Evolutionary conservation across 148 eudicot species (phyloP), one percentile per base, ranked within the genome.

Genomic region (Rheum nobile): DNA sequence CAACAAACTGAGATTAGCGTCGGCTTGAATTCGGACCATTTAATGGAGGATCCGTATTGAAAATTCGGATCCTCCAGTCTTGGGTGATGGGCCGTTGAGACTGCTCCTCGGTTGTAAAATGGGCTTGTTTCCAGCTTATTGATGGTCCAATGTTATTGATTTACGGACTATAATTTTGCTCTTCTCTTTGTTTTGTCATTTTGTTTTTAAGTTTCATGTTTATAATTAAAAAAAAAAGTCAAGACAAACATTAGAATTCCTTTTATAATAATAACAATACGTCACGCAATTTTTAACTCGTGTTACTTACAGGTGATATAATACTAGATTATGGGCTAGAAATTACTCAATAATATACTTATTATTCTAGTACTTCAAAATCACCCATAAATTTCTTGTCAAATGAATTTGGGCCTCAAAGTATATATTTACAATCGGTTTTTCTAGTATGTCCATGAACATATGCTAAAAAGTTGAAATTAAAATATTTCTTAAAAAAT

Each of bases 1-100:
- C 39, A 29, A 32, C 70, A 34, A 65, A 17, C 39, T 32, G 70
- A 65, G 70, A 65, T 65, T 34, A 21, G 41, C 39, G 10, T 32
- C 21, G 19, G 70, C 70, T 29, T 32, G 70, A 32, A 32, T 65
- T 65, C 70, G 70, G 41, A 34, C 11, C 21, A 34, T 17, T 65
- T 65, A 32, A 65, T 65, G 70, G 70, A 65, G 70, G 70, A 65
- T 34, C 70, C 70, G 41, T 29, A 13, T 61, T 28, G 68, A 13
- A 2, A 6, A 65, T 34, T 34, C 70, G 70, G 39, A 65, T 65
- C 70, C 70, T 9, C 3, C 4, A 34, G 0, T 9, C 3, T 32
- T 65, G 39, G 2, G 70, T 29, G 21, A n/a, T 65, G 70, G 70
- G 41, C 70, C 70, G 39, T 29, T 65, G 22, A 14, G 32, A 34